phyloP scores from a whole-genome alignment of 2,329 filamentous ascomycete species.

The Rhytidhysteron rufulum region DNA sequence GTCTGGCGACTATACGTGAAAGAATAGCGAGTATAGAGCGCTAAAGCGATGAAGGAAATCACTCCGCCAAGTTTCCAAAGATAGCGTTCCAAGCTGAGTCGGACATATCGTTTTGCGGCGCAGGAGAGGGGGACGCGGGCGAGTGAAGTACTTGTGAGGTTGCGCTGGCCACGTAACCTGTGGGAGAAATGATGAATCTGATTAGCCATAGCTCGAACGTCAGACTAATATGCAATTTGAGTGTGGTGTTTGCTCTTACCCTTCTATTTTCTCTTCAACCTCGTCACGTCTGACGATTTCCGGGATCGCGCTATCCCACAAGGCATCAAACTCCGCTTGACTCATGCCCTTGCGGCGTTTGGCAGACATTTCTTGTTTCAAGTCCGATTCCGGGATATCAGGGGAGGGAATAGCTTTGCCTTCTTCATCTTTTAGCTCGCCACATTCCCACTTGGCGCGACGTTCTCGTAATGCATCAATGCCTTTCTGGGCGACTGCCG shows the following conservation, averaged over 20 bases:
- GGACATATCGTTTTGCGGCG: constrained; percentile 71
- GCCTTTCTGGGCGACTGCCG: constrained; percentile 81
- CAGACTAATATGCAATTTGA: constrained; percentile 20
- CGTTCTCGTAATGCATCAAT: constrained; percentile 82
- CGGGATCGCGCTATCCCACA: constrained; percentile 71
- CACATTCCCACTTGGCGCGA: constrained; percentile 87
- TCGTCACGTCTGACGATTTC: constrained; percentile 65
- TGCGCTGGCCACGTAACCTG: constrained; percentile 66
- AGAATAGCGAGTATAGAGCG: constrained; percentile 60
- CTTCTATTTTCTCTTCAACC: constrained; percentile 52
- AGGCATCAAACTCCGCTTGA: constrained; percentile 84
- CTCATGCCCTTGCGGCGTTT: constrained; percentile 80
- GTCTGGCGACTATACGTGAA: constrained; percentile 62
- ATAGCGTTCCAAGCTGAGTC: constrained; percentile 80
- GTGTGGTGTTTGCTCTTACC: constrained; percentile 49
- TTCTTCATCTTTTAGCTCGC: constrained; percentile 61
- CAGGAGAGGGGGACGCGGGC: constrained; percentile 85
- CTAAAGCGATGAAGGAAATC: constrained; percentile 49
- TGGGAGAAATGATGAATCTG: constrained; percentile 70
- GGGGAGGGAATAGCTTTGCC: constrained; percentile 59
- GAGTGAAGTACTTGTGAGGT: constrained; percentile 82
- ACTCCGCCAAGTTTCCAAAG: constrained; percentile 68
- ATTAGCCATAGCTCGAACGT: constrained; percentile 62
- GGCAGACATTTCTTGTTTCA: constrained; percentile 72
- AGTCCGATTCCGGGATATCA: constrained; percentile 64